phyloP scores from a whole-genome alignment of 75 land plant species.

The Picea glauca region DNA sequence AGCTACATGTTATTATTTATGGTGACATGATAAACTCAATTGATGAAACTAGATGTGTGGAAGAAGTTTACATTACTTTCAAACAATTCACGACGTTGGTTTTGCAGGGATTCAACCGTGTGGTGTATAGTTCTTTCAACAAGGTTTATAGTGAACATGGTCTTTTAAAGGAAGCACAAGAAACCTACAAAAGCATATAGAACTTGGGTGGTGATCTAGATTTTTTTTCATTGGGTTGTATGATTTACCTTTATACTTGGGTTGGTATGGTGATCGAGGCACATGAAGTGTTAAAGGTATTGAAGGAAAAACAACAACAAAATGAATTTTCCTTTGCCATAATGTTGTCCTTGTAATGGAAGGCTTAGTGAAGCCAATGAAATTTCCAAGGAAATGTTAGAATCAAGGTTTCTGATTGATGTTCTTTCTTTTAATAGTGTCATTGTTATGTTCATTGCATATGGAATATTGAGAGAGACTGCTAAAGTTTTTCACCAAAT shows the following conservation, averaged over 20 bases:
- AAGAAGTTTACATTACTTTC: constrained; percentile 37
- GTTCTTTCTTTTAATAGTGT: constrained; percentile 59
- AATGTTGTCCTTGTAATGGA: constrained; percentile 53
- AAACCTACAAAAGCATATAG: constrained; percentile 31
- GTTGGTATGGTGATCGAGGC: constrained; percentile 49
- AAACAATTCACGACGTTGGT: constrained; percentile 43
- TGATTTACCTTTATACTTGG: constrained; percentile 65
- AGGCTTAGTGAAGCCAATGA: constrained; percentile 66
- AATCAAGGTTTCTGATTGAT: constrained; percentile 37
- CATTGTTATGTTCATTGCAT: constrained; percentile 49
- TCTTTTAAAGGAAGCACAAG: constrained; percentile 54
- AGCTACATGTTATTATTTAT: constrained; percentile 57
- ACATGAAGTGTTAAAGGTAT: constrained; percentile 32
- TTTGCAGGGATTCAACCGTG: constrained; percentile 36
- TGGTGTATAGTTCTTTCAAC: constrained; percentile 56
- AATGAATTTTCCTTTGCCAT: constrained; percentile 74
- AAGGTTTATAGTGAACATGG: constrained; percentile 73
- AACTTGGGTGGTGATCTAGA: constrained; percentile 27
- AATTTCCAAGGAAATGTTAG: constrained; percentile 35
- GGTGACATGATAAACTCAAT: constrained; percentile 66
- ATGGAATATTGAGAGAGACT: constrained; percentile 35
- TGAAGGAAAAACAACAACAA: constrained; percentile 36
- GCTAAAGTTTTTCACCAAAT: constrained; percentile 26
- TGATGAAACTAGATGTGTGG: constrained; percentile 59
- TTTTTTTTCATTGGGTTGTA: constrained; percentile 56